Evolutionary conservation across 805 yeast genomes (phyloP).

Genomic region (Phaffomyces antillensis): DNA sequence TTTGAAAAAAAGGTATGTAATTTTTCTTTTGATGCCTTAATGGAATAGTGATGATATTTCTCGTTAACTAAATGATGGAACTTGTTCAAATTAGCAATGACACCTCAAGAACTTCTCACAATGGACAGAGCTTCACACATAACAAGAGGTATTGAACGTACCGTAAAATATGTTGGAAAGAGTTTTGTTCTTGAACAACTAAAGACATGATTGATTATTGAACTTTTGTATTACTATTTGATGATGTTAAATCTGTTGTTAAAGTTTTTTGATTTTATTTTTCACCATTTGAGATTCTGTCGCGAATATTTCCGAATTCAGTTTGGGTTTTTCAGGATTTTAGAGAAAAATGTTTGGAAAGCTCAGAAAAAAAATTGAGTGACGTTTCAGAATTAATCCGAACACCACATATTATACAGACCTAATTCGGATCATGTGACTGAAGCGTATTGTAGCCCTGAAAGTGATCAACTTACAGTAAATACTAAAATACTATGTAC

Average conservation of each 20-base stretch:
- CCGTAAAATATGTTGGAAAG: slow-evolving; percentile 99
- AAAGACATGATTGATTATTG: slow-evolving; percentile 56
- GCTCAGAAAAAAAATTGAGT: not conserved
- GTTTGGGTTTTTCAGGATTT: not conserved
- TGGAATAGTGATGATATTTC: no score
- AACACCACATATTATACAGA: not conserved
- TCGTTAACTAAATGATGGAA: no score
- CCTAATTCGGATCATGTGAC: slow-evolving; percentile 3
- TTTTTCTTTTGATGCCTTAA: no score
- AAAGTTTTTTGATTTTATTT: slow-evolving; percentile 12
- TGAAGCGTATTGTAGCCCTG: no score
- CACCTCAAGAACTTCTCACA: no score
- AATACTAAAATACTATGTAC: not conserved
- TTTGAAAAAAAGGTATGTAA: no score
- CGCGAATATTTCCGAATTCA: slow-evolving; percentile 1
- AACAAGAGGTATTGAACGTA: slow-evolving; percentile 38
- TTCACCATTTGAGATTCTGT: slow-evolving; percentile 1
- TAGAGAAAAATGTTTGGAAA: not conserved
- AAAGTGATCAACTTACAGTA: no score
- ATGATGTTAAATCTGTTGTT: not conserved
- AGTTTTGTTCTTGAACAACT: slow-evolving; percentile 98
- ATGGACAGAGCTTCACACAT: no score
- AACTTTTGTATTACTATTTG: not conserved
- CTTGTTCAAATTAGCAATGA: no score
- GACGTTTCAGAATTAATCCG: not conserved